Evolutionary conservation across 2,329 filamentous ascomycete species (phyloP).

Genomic region (Plenodomus biglobosus): DNA sequence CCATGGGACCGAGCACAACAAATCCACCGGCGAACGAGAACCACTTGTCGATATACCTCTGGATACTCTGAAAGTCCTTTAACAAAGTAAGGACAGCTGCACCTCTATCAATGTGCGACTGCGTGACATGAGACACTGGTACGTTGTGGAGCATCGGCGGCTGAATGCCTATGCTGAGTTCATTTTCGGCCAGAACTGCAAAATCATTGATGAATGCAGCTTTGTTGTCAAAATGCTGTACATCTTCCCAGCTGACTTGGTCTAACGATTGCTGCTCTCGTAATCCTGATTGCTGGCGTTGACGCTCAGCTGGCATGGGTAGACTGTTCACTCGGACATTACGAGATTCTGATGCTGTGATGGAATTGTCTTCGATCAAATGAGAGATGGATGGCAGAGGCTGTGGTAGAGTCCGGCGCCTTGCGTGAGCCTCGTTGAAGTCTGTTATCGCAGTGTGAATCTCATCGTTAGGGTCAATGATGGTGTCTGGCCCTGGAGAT

Average conservation of each 20-base stretch:
- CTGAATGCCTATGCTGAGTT: constrained; percentile 27
- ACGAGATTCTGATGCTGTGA: not conserved
- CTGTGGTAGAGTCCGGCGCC: not conserved
- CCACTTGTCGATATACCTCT: constrained; percentile 38
- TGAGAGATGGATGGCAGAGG: constrained; percentile 2
- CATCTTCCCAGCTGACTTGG: constrained; percentile 6
- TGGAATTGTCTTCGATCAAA: not conserved
- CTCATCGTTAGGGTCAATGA: not conserved
- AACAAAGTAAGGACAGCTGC: constrained; percentile 30
- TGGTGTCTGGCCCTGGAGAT: not conserved
- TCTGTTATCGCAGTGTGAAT: not conserved
- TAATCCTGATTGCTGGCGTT: not conserved
- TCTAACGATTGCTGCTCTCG: constrained; percentile 12
- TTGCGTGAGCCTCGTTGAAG: not conserved
- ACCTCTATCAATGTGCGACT: constrained; percentile 31
- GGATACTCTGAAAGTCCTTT: constrained; percentile 26
- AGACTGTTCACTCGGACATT: constrained; percentile 10
- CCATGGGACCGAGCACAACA: constrained; percentile 41
- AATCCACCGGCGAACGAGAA: constrained; percentile 35
- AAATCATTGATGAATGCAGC: constrained; percentile 29
- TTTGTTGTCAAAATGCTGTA: constrained; percentile 11
- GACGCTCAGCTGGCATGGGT: constrained; percentile 1
- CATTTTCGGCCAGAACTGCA: constrained; percentile 34
- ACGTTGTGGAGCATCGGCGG: constrained; percentile 5
- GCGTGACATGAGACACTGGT: constrained; percentile 10